phyloP scores from a whole-genome alignment of 768 basidiomycete species.

The Kwoniella bestiolae region DNA sequence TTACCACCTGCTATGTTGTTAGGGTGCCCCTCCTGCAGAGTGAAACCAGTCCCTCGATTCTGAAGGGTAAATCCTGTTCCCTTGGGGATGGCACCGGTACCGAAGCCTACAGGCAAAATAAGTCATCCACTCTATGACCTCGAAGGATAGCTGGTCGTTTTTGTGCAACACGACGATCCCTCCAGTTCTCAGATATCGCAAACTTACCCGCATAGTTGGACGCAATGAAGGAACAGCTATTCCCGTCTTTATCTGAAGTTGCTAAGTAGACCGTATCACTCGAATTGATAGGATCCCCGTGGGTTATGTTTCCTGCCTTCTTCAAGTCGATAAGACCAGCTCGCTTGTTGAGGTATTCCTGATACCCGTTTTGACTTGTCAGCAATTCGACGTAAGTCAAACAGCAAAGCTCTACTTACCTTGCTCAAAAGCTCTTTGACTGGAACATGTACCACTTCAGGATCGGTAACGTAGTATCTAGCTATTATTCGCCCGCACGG shows the following conservation, averaged over 20 bases:
- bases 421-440: slow-evolving; percentile 83
- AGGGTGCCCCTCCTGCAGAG: slow-evolving; percentile 76
- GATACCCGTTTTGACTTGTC: slow-evolving; percentile 7
- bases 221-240: slow-evolving; percentile 59
- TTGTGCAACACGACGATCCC: too few species aligned
- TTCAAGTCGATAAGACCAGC: slow-evolving; percentile 80
- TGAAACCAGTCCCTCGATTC: slow-evolving; percentile 87
- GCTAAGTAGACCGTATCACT: slow-evolving; percentile 96
- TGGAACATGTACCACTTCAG: slow-evolving; percentile 74
- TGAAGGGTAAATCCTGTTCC: slow-evolving; percentile 97
- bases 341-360: slow-evolving; percentile 82
- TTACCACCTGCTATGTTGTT: slow-evolving; percentile 85
- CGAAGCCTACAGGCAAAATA: slow-evolving; percentile 66
- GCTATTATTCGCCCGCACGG: slow-evolving; percentile 36
- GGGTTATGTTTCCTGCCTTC: slow-evolving; percentile 69
- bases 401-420: slow-evolving; percentile 59
- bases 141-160: too few species aligned
- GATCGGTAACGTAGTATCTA: slow-evolving; percentile 90
- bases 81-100: slow-evolving; percentile 85
- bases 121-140: too few species aligned
- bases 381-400: background rate
- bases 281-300: slow-evolving; percentile 78
- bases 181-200: too few species aligned
- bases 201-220: slow-evolving; percentile 54
- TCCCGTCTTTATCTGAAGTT: slow-evolving; percentile 64